Conservation (phyloP, 116 monocot genomes). For the Zostera marina region DNA sequence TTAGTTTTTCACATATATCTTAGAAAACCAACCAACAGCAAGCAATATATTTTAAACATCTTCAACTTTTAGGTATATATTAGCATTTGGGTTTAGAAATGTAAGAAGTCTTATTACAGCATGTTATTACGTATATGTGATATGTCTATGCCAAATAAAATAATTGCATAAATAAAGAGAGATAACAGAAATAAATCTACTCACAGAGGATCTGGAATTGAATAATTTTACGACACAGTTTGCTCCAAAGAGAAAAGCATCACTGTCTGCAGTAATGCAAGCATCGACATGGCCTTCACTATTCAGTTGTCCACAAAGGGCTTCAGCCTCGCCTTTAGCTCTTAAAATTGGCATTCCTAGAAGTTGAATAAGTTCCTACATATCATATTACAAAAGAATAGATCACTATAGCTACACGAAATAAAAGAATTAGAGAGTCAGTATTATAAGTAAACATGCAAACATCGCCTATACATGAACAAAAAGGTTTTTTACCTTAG, state of each 20-base stretch:
- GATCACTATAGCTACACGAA: neutral
- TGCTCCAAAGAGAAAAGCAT: conserved; percentile 90
- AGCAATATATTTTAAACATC: too few species aligned
- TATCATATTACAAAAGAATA: neutral
- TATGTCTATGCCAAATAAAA: too few species aligned
- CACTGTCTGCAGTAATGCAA: conserved; percentile 94
- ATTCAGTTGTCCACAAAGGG: conserved; percentile 81
- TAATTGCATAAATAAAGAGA: neutral
- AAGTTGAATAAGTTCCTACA: conserved; percentile 67
- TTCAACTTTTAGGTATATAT: too few species aligned
- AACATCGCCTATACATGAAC: neutral
- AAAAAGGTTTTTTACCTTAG: too few species aligned
- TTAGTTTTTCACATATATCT: too few species aligned
- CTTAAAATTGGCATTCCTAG: conserved; percentile 77
- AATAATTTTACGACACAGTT: conserved; percentile 75
- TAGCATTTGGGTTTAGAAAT: too few species aligned
- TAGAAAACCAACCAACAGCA: too few species aligned
- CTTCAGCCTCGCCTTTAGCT: conserved; percentile 79
- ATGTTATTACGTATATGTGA: too few species aligned
- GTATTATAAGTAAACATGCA: conserved; percentile 1
- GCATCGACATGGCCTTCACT: conserved; percentile 75
- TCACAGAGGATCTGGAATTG: conserved; percentile 56
- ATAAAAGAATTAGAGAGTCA: neutral
- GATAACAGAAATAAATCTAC: neutral
- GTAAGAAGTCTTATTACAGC: too few species aligned